Evolutionary conservation across 2,329 filamentous ascomycete genomes (phyloP), one percentile per base, ranked within the genome.

Genomic region (Ophiostoma perfectum): DNA sequence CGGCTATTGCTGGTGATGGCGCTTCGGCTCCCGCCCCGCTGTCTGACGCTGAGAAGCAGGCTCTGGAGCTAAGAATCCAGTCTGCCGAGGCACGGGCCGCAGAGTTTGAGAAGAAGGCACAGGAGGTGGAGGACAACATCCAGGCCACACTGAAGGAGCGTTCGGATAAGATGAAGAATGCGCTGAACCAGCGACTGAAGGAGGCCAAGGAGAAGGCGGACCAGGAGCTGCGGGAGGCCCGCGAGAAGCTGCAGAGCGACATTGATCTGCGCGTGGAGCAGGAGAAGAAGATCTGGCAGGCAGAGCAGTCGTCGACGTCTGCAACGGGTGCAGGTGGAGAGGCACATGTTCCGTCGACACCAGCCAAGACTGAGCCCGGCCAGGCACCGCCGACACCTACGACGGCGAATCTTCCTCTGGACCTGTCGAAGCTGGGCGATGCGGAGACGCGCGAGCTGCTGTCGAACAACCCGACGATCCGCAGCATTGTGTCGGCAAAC

Each of bases 131-230:
- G 74, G 84, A 86, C 42, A 83, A 81, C 67, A 83, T 87, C 63
- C 81, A 86, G 68, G 80, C 78, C 47, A 87, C 84, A 11, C 81
- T 91, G 70, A 90, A 90, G 73, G 80, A 83, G 66, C 84, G 88
- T 62, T 88, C 87, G 1, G 86, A 91, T 60, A 85, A 85, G 75
- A 90, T 92, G 88, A 90, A 88, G 74, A 82, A 85, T 36, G 79
- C 84, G 1, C 79, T 92, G 65, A 89, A 88, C 73, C 88, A 86
- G 75, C 92, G 90, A 75, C 81, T 96, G 16, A 85, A 82, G 68
- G 91, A 92, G 73, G 84, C 88, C 62, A 84, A 83, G 72, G 77
- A 81, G 66, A 80, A 82, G 70, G 78, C 81, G 71, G 81, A 83
- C 66, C 81, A 83, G 44, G 81, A 84, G 69, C 81, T 80, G 63